Conservation (phyloP, 257 asterid species). For the Primulina eburnea region DNA sequence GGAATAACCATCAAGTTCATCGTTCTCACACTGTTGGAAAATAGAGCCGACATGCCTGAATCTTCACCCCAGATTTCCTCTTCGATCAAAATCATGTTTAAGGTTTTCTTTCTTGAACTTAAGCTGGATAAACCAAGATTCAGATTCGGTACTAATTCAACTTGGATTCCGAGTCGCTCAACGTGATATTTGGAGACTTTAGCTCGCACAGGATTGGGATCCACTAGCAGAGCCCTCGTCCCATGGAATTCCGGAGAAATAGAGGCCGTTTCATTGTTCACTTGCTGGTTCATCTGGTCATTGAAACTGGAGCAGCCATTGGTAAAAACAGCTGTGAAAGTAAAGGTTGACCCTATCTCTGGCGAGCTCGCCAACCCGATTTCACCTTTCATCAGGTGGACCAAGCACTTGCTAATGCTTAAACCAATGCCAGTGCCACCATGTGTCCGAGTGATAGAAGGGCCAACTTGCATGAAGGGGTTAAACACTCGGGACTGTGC, state of each 20-base stretch:
- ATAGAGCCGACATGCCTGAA: slow-evolving; percentile 25
- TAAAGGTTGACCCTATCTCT: slow-evolving; percentile 73
- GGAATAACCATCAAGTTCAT: slow-evolving; percentile 32
- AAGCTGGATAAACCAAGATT: slow-evolving; percentile 28
- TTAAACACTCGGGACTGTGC: slow-evolving; percentile 78
- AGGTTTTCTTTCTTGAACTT: slow-evolving; percentile 19
- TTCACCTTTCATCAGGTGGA: slow-evolving; percentile 95
- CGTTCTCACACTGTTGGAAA: slow-evolving; percentile 31
- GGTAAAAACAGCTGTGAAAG: slow-evolving; percentile 78
- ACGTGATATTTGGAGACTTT: slow-evolving; percentile 75
- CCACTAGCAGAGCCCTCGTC: slow-evolving; percentile 74
- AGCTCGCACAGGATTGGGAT: slow-evolving; percentile 66
- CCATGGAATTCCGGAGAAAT: slow-evolving; percentile 61
- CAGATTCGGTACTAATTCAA: slow-evolving; percentile 51
- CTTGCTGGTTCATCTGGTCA: slow-evolving; percentile 37
- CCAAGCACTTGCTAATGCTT: slow-evolving; percentile 95
- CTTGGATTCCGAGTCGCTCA: slow-evolving; percentile 66
- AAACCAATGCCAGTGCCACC: slow-evolving; percentile 98
- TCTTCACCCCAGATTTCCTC: slow-evolving; percentile 74
- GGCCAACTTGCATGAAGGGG: slow-evolving; percentile 97
- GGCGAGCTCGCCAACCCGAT: slow-evolving; percentile 81
- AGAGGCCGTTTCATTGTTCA: slow-evolving; percentile 29
- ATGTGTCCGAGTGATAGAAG: slow-evolving; percentile 78
- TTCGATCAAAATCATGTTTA: slow-evolving; percentile 62
- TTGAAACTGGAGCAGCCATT: slow-evolving; percentile 32